phyloP scores from a whole-genome alignment of 176 grass and related monocot species.

The Echinochloa phyllopogon region DNA sequence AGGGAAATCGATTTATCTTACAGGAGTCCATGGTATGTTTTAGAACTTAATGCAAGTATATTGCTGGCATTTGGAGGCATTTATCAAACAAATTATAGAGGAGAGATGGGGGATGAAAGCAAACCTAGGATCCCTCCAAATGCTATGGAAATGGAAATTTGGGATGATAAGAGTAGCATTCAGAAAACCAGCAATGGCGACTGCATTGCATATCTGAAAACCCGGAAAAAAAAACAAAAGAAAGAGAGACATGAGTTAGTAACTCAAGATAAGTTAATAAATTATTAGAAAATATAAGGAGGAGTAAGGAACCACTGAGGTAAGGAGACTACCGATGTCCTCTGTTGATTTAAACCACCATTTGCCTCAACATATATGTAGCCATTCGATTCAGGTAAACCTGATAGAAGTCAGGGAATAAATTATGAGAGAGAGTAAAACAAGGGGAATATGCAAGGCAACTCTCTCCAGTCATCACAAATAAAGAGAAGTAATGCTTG shows the following conservation, averaged over 20 bases:
- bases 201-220: slow-evolving; percentile 94
- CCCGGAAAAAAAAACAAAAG: slow-evolving; percentile 32
- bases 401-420: slow-evolving; percentile 52
- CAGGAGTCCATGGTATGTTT: neutral
- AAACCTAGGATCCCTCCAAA: slow-evolving; percentile 98
- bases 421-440: slow-evolving; percentile 12
- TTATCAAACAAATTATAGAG: neutral
- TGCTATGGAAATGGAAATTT: slow-evolving; percentile 94
- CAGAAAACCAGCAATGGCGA: slow-evolving; percentile 91
- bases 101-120: neutral
- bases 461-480: slow-evolving; percentile 6
- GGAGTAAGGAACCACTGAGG: slow-evolving; percentile 30
- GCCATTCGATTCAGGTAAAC: slow-evolving; percentile 95
- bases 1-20: neutral
- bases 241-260: slow-evolving; percentile 19
- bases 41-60: neutral
- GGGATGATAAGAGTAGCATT: slow-evolving; percentile 97
- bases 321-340: slow-evolving; percentile 75
- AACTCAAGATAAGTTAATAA: slow-evolving; percentile 17
- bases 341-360: slow-evolving; percentile 97
- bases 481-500: neutral
- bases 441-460: neutral
- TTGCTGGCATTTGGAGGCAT: no score
- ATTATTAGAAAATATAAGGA: slow-evolving; percentile 29
- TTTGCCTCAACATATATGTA: slow-evolving; percentile 98